Evolutionary conservation across 2,329 filamentous ascomycete species (phyloP).

Genomic region (Monilinia vaccinii-corymbosi): DNA sequence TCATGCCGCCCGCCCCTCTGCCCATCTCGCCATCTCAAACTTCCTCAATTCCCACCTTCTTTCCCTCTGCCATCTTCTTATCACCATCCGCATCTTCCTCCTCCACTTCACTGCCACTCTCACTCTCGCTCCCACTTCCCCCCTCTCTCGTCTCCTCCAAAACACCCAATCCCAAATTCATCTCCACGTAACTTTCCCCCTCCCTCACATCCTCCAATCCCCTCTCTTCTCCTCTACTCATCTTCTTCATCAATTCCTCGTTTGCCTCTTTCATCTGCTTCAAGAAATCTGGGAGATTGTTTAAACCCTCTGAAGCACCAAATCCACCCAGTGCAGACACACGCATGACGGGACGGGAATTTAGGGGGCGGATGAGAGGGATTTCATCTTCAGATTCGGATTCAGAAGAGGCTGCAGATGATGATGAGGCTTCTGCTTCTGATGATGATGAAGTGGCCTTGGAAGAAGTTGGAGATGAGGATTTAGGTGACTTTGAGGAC

Average conservation of each 20-base stretch:
- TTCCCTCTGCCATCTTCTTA: background rate
- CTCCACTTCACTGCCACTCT: background rate
- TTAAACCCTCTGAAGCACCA: background rate
- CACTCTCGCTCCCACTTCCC: background rate
- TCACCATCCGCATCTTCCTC: slow-evolving; percentile 2
- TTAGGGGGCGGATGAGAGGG: slow-evolving; percentile 6
- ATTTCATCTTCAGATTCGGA: slow-evolving; percentile 10
- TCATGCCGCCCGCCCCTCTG: background rate
- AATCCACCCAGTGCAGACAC: slow-evolving; percentile 13
- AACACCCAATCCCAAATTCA: slow-evolving; percentile 18
- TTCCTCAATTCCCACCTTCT: slow-evolving; percentile 5
- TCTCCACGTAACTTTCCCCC: slow-evolving; percentile 14
- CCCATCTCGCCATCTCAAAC: background rate
- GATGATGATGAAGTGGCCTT: background rate
- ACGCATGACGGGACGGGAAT: slow-evolving; percentile 17
- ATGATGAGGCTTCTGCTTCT: background rate
- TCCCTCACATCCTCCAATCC: slow-evolving; percentile 7
- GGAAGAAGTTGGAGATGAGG: background rate
- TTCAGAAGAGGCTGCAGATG: background rate
- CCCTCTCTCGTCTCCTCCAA: slow-evolving; percentile 15
- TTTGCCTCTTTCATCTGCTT: slow-evolving; percentile 18
- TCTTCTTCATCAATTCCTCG: slow-evolving; percentile 13
- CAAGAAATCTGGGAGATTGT: slow-evolving; percentile 14
- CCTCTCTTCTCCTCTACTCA: slow-evolving; percentile 10
- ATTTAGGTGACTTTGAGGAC: background rate